A percentile compares a stretch with the other conserved stretches of the same genome.
phyloP scores from a whole-genome alignment of 495 filamentous ascomycete genomes.

The Glarea lozoyensis region DNA sequence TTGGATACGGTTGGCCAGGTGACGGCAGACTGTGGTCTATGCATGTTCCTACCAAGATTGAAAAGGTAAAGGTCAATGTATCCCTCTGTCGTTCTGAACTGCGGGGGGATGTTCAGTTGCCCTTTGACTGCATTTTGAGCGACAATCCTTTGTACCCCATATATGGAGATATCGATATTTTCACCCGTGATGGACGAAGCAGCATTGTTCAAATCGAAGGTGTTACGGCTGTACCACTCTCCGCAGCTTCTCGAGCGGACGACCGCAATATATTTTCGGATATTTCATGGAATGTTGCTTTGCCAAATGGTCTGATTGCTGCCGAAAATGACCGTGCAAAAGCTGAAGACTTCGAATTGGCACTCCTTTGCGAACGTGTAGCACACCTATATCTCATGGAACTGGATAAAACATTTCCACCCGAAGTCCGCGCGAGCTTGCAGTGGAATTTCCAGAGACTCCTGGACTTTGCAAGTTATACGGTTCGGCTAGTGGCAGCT shows the following conservation, averaged over 20 bases:
- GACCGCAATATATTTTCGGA: neutral
- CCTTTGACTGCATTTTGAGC: slow-evolving; percentile 6
- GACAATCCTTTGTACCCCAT: slow-evolving; percentile 1
- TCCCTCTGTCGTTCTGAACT: slow-evolving; percentile 24
- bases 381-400: neutral
- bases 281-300: neutral
- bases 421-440: neutral
- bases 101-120: slow-evolving; percentile 11
- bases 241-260: neutral
- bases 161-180: slow-evolving; percentile 20
- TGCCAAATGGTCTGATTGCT: neutral
- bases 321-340: neutral
- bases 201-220: slow-evolving; percentile 22
- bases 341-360: neutral
- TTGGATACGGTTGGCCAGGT: slow-evolving; percentile 28
- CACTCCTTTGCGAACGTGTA: neutral
- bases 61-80: slow-evolving; percentile 18
- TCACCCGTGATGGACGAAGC: neutral
- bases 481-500: slow-evolving; percentile 10
- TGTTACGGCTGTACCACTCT: slow-evolving; percentile 1
- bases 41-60: slow-evolving; percentile 25
- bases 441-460: slow-evolving; percentile 3
- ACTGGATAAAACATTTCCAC: neutral
- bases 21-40: slow-evolving; percentile 22
- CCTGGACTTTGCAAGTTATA: slow-evolving; percentile 8